phyloP scores from a whole-genome alignment of 164 flowering plant genomes.

The Protea cynaroides region DNA sequence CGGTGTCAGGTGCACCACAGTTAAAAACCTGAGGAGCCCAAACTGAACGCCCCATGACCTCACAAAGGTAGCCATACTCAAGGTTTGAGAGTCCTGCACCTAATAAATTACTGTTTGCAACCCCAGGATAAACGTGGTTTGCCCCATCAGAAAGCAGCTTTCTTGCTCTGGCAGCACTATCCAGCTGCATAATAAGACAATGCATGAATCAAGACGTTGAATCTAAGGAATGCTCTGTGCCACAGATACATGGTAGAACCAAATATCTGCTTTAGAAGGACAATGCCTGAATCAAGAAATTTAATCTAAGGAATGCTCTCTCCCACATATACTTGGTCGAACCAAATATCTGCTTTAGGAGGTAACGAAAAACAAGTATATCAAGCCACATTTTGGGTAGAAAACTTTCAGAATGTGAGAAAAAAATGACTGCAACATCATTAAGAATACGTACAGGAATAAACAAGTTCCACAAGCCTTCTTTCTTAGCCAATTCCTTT shows the following conservation, averaged over 20 bases:
- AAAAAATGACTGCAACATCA: slow-evolving; percentile 4
- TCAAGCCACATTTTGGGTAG: not conserved
- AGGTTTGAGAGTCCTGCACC: slow-evolving; percentile 96
- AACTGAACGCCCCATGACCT: slow-evolving; percentile 93
- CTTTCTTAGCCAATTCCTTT: slow-evolving; percentile 78
- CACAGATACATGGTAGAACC: not conserved
- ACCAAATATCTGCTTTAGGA: not conserved
- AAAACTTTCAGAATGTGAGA: not conserved
- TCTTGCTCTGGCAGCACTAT: slow-evolving; percentile 85
- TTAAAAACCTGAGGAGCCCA: slow-evolving; percentile 98
- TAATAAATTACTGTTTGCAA: slow-evolving; percentile 30
- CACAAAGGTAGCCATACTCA: slow-evolving; percentile 95
- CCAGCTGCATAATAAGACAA: slow-evolving; percentile 48
- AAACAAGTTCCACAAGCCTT: slow-evolving; percentile 92
- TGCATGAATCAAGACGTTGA: not conserved
- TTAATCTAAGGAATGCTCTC: not conserved
- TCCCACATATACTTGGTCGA: not conserved
- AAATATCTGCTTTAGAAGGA: not conserved
- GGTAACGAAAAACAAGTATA: not conserved
- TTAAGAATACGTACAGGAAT: slow-evolving; percentile 63
- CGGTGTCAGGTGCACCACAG: slow-evolving; percentile 97
- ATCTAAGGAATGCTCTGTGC: not conserved
- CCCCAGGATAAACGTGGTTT: slow-evolving; percentile 12
- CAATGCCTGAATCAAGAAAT: not conserved
- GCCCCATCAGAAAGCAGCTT: slow-evolving; percentile 42